Conservation (phyloP, 2,329 filamentous ascomycete species). For the Calycina marina region DNA sequence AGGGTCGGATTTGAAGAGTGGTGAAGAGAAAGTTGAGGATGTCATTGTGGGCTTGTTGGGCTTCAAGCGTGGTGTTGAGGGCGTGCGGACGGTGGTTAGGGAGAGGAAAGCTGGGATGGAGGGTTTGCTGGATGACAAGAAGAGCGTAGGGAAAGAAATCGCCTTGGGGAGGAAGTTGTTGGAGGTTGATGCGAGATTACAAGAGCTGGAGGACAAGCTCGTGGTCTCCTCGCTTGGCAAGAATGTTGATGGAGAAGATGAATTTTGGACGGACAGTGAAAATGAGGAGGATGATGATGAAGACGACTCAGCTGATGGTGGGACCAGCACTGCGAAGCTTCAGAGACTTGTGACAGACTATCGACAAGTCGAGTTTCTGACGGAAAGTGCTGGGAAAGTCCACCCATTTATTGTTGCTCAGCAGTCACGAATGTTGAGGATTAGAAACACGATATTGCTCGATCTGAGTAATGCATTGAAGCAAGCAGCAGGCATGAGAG, state of each 20-base stretch:
- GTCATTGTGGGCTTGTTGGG: conserved; percentile 76
- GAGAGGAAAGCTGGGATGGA: conserved; percentile 49
- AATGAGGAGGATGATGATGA: conserved; percentile 27
- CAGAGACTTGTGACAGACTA: conserved; percentile 43
- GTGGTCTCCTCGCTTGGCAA: conserved; percentile 31
- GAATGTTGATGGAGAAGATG: conserved; percentile 14
- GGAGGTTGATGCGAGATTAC: conserved; percentile 49
- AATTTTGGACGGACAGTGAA: conserved; percentile 21
- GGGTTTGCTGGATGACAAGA: conserved; percentile 50
- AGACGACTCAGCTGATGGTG: conserved; percentile 19
- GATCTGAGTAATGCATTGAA: conserved; percentile 50
- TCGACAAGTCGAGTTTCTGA: conserved; percentile 36
- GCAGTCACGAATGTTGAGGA: conserved; percentile 36
- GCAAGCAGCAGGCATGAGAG: conserved; percentile 32
- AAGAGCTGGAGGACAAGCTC: conserved; percentile 47
- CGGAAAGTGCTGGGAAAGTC: conserved; percentile 33
- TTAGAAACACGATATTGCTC: conserved; percentile 46
- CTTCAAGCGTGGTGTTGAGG: conserved; percentile 69
- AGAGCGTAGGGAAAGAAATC: conserved; percentile 45
- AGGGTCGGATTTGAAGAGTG: conserved; percentile 67
- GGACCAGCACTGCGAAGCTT: conserved; percentile 24
- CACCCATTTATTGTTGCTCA: conserved; percentile 52
- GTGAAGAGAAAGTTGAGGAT: conserved; percentile 83
- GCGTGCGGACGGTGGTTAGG: conserved; percentile 51
- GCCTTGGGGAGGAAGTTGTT: conserved; percentile 47